Conservation (phyloP, 1,284 basidiomycete species). For the Cryptococcus amylolentus region DNA sequence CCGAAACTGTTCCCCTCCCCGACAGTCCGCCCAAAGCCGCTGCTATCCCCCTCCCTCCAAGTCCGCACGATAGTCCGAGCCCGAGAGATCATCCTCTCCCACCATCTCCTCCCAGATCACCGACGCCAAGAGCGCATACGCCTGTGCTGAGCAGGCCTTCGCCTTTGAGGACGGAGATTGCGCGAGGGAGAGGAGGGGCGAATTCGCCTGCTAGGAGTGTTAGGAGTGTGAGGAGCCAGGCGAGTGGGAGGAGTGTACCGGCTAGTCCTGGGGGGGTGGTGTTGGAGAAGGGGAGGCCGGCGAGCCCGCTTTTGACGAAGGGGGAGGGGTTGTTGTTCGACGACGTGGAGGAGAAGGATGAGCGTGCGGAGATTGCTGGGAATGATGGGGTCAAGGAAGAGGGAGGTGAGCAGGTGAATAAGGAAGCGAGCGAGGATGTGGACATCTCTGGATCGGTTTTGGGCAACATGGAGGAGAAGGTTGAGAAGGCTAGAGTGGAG, state of each 20-base stretch:
- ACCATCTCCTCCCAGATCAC: constrained; percentile 8
- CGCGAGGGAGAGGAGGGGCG: background rate
- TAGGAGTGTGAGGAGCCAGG: too few relatives aligned
- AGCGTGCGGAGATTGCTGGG: background rate
- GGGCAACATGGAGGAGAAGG: background rate
- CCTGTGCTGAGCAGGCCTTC: constrained; percentile 5
- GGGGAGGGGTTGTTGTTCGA: background rate
- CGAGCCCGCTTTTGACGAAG: constrained; percentile 12
- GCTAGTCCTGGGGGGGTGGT: too few relatives aligned
- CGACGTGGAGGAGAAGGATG: background rate
- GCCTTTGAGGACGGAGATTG: constrained; percentile 5
- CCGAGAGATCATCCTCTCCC: constrained; percentile 12
- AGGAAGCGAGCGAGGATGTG: background rate
- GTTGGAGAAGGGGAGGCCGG: constrained; percentile 4
- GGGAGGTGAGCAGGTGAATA: constrained; percentile 6
- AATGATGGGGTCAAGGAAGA: background rate
- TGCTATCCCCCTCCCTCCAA: constrained; percentile 12
- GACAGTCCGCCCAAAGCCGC: constrained; percentile 19
- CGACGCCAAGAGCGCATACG: background rate
- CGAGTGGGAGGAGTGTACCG: too few relatives aligned
- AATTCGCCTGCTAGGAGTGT: background rate
- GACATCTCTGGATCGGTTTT: background rate
- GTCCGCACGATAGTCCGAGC: constrained; percentile 10
- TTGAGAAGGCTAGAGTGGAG: background rate
- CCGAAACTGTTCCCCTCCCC: constrained; percentile 27